Percentiles rank a stretch among this genome's conserved stretches.
Conservation (phyloP, 768 basidiomycete genomes). For the Russula earlei region DNA sequence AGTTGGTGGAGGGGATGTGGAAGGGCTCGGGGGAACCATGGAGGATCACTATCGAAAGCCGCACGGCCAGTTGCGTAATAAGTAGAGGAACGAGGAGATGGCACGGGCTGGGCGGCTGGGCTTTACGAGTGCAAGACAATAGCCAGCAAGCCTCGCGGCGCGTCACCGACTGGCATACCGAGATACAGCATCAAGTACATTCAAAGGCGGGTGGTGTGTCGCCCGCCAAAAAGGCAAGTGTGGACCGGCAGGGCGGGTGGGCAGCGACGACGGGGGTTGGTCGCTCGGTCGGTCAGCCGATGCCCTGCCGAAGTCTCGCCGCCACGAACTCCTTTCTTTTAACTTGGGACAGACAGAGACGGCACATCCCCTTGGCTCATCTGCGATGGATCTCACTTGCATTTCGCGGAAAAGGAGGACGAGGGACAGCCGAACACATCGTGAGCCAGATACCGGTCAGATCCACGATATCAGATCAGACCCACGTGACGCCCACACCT, state of each 20-base stretch:
- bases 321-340: background rate
- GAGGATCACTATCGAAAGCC: background rate
- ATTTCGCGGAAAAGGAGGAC: too few species aligned
- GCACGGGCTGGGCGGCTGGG: background rate
- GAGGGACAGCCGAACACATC: too few species aligned
- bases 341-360: too few species aligned
- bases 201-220: background rate
- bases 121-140: background rate
- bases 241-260: conserved; percentile 1
- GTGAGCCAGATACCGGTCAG: too few species aligned
- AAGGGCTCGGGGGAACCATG: conserved; percentile 16
- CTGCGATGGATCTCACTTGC: too few species aligned
- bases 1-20: conserved; percentile 15
- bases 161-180: background rate
- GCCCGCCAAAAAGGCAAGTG: conserved; percentile 1
- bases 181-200: conserved; percentile 1
- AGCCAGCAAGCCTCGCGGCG: background rate
- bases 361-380: too few species aligned
- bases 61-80: background rate
- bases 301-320: background rate
- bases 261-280: background rate
- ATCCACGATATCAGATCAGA: too few species aligned
- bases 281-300: conserved; percentile 1
- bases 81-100: background rate
- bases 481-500: too few species aligned